Conservation (phyloP, 768 basidiomycete species). For the Mycena vitilis region DNA sequence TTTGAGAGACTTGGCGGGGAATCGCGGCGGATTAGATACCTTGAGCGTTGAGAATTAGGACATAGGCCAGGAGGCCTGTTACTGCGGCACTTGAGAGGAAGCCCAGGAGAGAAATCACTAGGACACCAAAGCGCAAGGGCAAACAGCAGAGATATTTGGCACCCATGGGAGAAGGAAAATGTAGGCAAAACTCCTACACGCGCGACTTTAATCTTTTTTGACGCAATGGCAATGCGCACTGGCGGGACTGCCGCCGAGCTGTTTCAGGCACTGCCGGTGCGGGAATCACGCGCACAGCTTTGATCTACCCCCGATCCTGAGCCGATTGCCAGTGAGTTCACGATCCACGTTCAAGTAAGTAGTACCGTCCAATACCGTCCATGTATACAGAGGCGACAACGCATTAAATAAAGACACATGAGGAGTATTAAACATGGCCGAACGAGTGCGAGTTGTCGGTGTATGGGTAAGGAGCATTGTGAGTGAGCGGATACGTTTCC, state of each 20-base stretch:
- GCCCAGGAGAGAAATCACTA: slow-evolving; percentile 54
- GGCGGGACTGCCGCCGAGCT: neutral
- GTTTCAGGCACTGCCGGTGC: no score
- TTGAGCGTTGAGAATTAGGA: slow-evolving; percentile 39
- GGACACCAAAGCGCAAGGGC: slow-evolving; percentile 54
- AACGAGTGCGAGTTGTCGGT: slow-evolving; percentile 32
- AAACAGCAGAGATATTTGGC: slow-evolving; percentile 48
- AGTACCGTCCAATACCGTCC: no score
- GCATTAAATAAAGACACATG: neutral
- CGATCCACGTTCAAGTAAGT: no score
- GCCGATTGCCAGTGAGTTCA: no score
- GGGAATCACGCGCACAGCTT: no score
- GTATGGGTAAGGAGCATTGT: slow-evolving; percentile 24
- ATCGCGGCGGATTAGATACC: neutral
- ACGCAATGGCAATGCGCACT: neutral
- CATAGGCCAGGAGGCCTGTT: slow-evolving; percentile 46
- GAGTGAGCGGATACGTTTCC: slow-evolving; percentile 22
- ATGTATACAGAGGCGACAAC: neutral
- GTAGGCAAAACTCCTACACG: neutral
- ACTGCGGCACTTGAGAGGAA: slow-evolving; percentile 48
- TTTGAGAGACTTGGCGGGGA: neutral
- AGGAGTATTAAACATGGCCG: slow-evolving; percentile 4
- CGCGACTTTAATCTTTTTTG: neutral
- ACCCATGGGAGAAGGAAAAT: slow-evolving; percentile 7
- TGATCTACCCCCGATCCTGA: no score